Evolutionary conservation across 371 early-diverging fungal species (phyloP).

Genomic region (Entomophthora muscae): DNA sequence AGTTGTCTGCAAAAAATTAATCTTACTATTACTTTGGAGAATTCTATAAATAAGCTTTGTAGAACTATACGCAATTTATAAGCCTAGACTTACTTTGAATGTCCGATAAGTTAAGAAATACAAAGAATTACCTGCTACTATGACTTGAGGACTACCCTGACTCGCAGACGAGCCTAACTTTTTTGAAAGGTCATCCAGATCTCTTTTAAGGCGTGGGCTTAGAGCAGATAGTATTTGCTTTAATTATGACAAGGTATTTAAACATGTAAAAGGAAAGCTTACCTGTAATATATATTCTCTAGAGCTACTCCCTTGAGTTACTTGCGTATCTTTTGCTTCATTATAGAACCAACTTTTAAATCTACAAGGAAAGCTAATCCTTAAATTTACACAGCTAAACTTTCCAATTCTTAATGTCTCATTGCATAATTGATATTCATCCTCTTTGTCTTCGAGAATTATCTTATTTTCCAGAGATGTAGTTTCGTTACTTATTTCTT

Average conservation of each 20-base stretch:
- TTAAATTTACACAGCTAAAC: neutral
- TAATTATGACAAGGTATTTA: neutral
- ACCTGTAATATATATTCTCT: neutral
- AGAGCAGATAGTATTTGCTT: neutral
- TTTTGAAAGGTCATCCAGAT: neutral
- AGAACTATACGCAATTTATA: neutral
- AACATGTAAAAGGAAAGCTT: neutral
- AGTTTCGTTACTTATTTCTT: neutral
- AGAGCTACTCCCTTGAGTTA: neutral
- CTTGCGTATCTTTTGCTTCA: neutral
- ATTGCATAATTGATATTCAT: neutral
- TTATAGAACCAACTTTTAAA: neutral
- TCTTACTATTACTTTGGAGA: neutral
- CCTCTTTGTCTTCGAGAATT: neutral
- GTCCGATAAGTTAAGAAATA: neutral
- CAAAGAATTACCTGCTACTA: neutral
- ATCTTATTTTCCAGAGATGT: neutral
- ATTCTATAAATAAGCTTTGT: neutral
- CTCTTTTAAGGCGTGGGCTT: neutral
- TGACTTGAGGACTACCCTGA: neutral
- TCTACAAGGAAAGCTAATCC: neutral
- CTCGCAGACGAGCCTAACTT: neutral
- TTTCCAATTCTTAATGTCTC: neutral
- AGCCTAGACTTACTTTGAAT: neutral
- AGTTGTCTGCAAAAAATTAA: neutral